phyloP scores from a whole-genome alignment of 768 basidiomycete genomes.

The Suillus placidus region DNA sequence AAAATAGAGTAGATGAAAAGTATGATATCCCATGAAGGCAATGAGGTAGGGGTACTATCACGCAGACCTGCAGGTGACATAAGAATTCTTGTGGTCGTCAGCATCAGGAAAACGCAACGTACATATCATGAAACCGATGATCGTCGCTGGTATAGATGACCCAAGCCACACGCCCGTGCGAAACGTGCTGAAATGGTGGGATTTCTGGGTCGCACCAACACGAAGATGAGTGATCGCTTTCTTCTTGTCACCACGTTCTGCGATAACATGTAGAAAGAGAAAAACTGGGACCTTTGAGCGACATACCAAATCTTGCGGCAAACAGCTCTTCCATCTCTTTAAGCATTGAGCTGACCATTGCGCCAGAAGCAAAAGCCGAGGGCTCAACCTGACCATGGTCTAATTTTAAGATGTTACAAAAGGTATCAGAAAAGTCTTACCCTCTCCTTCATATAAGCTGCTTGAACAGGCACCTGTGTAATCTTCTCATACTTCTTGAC shows the following conservation, averaged over 20 bases:
- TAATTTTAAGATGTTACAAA: background rate
- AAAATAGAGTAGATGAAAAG: slow-evolving; percentile 80
- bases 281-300: background rate
- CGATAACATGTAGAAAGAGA: background rate
- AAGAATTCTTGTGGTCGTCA: background rate
- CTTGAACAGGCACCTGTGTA: slow-evolving; percentile 70
- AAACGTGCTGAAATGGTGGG: slow-evolving; percentile 73
- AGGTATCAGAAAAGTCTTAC: slow-evolving; percentile 36
- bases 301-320: slow-evolving; percentile 74
- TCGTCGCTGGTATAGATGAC: slow-evolving; percentile 67
- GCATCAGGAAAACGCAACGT: slow-evolving; percentile 25
- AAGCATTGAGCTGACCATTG: slow-evolving; percentile 65
- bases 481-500: slow-evolving; percentile 86
- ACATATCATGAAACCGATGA: slow-evolving; percentile 68
- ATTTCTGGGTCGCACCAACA: slow-evolving; percentile 49
- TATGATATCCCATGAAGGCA: slow-evolving; percentile 74
- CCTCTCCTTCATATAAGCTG: slow-evolving; percentile 81
- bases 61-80: slow-evolving; percentile 51
- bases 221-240: slow-evolving; percentile 71
- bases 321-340: slow-evolving; percentile 77
- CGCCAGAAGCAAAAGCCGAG: slow-evolving; percentile 66
- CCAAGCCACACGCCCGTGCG: slow-evolving; percentile 76
- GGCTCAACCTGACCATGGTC: slow-evolving; percentile 57
- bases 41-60: slow-evolving; percentile 46
- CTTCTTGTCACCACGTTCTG: slow-evolving; percentile 76